Base-by-base conservation (phyloP, 2,329 filamentous ascomycete species). In the Aureobasidium melanogenum region DNA sequence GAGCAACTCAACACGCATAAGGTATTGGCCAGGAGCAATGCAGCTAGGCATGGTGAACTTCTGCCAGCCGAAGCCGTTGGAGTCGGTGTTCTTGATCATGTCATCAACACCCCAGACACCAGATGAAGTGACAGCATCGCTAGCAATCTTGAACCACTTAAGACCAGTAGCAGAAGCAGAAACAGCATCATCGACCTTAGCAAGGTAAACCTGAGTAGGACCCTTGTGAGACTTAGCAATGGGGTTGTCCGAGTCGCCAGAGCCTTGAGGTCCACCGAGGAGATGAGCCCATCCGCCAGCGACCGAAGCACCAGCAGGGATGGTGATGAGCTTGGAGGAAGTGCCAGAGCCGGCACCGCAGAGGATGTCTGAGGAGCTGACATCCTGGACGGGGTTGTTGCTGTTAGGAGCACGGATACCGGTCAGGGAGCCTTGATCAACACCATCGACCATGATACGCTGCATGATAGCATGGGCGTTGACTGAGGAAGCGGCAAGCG, bases 1-100 rank as follows among this genome's bases (percentile, higher is more conserved):
- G 44, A 83, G 74, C 34, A 80, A 74, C 72, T 84, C 81, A 30
- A 80, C 77, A 46, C 81, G 76, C 68, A 84, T 71, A 30, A 84
- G 76, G 65, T 84, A 84, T 54, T 83, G 74, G 47, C 81, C 82
- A 1, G 79, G 73, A 3, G 80, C 77, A 62, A 84, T 75, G 71
- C 77, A 79, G 36, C 73, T 67, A 43, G 82, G 82, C 63, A 84
- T 70, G 63, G 72, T 74, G 72, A 66, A 66, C 70, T 58, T 58
- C 9, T 58, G 55, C 55, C 63, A 48, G 34, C 80, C 74, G 57
- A 73, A 75, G 60, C 73, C 72, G 61, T 60, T 66, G 19, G 57
- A 41, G 39, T 60, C 57, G 36, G 48, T 55, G 59, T 44, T 44
- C 17, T 44, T 47, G 63, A 75, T 74, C 61, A 76, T 64, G 38